Conservation (phyloP, 352 stramenopile genomes). For the Globisporangium carolinianum region DNA sequence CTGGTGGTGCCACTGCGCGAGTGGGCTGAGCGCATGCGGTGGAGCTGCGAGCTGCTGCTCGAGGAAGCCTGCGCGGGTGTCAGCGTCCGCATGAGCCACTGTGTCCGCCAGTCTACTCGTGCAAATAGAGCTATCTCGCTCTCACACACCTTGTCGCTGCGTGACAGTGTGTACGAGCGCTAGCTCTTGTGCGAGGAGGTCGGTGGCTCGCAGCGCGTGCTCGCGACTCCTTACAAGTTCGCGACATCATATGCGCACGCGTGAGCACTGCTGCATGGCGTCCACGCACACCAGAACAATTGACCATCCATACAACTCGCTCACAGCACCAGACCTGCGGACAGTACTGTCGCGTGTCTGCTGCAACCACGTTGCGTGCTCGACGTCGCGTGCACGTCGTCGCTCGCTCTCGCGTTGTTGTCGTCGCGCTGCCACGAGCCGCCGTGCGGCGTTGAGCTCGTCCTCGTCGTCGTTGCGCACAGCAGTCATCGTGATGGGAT, state of each 20-base stretch:
- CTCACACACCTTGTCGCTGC: constrained; percentile 17
- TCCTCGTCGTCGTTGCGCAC: background rate
- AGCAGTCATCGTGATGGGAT: background rate
- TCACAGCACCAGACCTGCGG: background rate
- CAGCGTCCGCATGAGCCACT: background rate
- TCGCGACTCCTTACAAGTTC: background rate
- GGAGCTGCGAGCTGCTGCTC: constrained; percentile 19
- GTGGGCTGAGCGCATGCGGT: constrained; percentile 14
- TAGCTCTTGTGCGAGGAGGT: constrained; percentile 9
- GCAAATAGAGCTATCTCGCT: too few relatives aligned
- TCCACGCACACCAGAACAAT: too few relatives aligned
- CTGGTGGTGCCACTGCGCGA: constrained; percentile 36
- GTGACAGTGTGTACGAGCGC: constrained; percentile 18
- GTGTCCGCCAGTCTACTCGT: too few relatives aligned
- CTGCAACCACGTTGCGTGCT: background rate
- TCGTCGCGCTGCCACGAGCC: background rate
- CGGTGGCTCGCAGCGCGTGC: background rate
- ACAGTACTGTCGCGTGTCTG: background rate
- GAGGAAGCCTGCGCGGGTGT: constrained; percentile 31
- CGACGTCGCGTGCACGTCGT: background rate
- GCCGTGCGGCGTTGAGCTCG: background rate
- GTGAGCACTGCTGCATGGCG: background rate
- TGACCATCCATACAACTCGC: background rate
- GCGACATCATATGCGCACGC: background rate
- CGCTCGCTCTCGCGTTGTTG: background rate